Conservation (phyloP, 2,329 filamentous ascomycete genomes). For the Cladosporium oxysporum region DNA sequence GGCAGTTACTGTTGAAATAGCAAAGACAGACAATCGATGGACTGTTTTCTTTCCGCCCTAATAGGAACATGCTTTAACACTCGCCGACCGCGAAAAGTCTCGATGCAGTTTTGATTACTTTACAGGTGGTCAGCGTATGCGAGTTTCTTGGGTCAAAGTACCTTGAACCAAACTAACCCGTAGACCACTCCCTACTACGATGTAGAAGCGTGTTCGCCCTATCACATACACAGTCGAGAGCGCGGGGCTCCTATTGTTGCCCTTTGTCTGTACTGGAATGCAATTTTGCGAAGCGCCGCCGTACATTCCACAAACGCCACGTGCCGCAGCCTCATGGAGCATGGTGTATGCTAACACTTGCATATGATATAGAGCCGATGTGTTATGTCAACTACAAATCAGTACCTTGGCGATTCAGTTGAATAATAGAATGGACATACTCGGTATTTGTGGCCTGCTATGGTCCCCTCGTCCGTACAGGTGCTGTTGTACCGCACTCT, state of each 20-base stretch:
- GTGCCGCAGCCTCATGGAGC: neutral
- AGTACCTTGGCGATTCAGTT: neutral
- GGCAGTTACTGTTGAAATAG: neutral
- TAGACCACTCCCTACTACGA: neutral
- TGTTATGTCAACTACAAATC: neutral
- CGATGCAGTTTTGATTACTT: too few species aligned
- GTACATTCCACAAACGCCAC: constrained; percentile 19
- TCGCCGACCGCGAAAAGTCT: neutral
- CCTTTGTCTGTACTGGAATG: constrained; percentile 28
- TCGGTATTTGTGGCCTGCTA: neutral
- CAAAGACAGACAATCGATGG: neutral
- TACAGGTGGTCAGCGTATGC: neutral
- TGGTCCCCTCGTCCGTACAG: too few species aligned
- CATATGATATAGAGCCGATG: neutral
- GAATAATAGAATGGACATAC: neutral
- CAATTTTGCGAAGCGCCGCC: neutral
- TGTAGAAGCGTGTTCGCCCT: neutral
- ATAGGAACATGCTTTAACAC: neutral
- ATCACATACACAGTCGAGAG: neutral
- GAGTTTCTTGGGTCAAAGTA: neutral
- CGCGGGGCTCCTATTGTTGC: neutral
- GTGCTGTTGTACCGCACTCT: neutral
- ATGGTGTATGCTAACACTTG: neutral
- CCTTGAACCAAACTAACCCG: neutral
- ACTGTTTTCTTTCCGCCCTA: neutral